A percentile compares a stretch with the other conserved stretches of the same genome.
Evolutionary conservation across 1,284 basidiomycete species (phyloP).

Genomic region (Naganishia cerealis): DNA sequence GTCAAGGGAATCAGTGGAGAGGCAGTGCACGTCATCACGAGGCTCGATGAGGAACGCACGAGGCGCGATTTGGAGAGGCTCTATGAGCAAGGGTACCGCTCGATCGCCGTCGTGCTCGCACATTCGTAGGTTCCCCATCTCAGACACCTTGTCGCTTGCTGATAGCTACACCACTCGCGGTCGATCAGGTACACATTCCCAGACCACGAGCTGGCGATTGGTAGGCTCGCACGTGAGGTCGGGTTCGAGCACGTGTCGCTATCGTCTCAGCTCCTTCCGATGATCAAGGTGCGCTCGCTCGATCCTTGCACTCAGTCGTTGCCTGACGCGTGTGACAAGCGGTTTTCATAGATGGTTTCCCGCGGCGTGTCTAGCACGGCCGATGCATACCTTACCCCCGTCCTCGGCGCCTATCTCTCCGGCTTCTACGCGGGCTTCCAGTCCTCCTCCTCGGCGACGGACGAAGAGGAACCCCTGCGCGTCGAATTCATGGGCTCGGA

Average conservation of each 20-base stretch:
- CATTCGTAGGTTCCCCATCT: slow-evolving; percentile 60
- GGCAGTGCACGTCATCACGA: slow-evolving; percentile 79
- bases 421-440: slow-evolving; percentile 90
- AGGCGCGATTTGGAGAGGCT: slow-evolving; percentile 64
- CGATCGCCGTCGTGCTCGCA: slow-evolving; percentile 79
- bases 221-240: slow-evolving; percentile 68
- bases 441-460: slow-evolving; percentile 37
- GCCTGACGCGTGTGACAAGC: slow-evolving; percentile 7
- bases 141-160: not conserved
- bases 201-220: slow-evolving; percentile 67
- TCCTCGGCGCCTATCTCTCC: slow-evolving; percentile 80
- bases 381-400: slow-evolving; percentile 94
- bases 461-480: slow-evolving; percentile 42
- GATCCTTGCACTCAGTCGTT: not conserved
- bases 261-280: slow-evolving; percentile 81
- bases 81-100: slow-evolving; percentile 74
- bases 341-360: slow-evolving; percentile 66
- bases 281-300: slow-evolving; percentile 66
- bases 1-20: slow-evolving; percentile 85
- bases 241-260: slow-evolving; percentile 86
- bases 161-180: no score
- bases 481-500: slow-evolving; percentile 79
- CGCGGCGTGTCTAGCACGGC: slow-evolving; percentile 89
- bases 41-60: slow-evolving; percentile 65
- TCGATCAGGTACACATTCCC: slow-evolving; percentile 52